Base-by-base conservation (phyloP, 2,329 filamentous ascomycete species). In the Zymoseptoria brevis region DNA sequence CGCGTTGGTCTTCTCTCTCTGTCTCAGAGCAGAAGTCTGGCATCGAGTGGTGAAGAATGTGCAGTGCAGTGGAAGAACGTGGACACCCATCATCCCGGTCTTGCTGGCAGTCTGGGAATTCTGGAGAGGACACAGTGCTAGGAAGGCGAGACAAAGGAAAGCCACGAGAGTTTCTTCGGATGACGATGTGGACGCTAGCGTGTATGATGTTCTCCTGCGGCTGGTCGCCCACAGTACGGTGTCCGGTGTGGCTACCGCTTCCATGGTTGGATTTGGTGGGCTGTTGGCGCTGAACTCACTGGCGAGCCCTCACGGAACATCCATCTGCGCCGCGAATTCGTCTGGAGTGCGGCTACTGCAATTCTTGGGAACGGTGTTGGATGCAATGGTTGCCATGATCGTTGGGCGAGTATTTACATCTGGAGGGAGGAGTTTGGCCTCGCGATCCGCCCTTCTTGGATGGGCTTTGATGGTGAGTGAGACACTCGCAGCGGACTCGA, bases 291-390 rank as follows among this genome's bases (percentile, higher is more conserved):
- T 73, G 13, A 68, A 69, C 1, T 69, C 77, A 16, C 68, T 72
- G 7, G 60, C 67, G 48, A 73, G 71, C 51, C 74, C 72, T 16
- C 65, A 69, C 49, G 80, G 79, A 16, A 80, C 78, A 3, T 79
- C 79, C 59, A 79, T 82, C 21, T 83, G 80, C 64, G 75, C 79
- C 1, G 68, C 74, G 9, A 66, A 71, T 1, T 71, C 74, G 29
- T 63, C 69, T 19, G 65, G 68, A 8, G 65, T 79, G 7, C 75
- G 73, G 6, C 61, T 67, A 2, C 62, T 79, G 54, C 75, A 76
- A 62, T 57, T 74, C 29, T 30, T 75, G 24, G 74, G 71, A 22
- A 62, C 74, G 1, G 29, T 74, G 7, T 60, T 81, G 19, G 80
- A 83, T 62, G 69, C 73, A 13, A 55, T 68, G 41, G 72, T 81